These are phyloP conservation scores for Candida pseudoviswanathii DNA, from an alignment of 1,139 yeast species.

Conservation along the genomic window DNA sequence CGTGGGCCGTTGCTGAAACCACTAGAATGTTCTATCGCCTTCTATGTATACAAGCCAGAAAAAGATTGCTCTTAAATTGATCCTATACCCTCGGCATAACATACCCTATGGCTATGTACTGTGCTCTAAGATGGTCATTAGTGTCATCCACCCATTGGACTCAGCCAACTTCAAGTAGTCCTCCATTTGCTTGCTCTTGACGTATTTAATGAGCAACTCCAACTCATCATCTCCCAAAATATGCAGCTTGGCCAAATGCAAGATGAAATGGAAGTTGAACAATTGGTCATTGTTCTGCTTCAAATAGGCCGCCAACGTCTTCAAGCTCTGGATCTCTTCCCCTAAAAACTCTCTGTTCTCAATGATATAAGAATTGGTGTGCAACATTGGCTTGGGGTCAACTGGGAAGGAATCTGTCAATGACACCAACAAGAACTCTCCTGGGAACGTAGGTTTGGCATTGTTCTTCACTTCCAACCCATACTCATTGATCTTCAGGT, in stretches of 20 bases:
- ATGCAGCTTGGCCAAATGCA: constrained; percentile 55
- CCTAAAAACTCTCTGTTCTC: constrained; percentile 81
- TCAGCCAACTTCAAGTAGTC: constrained; percentile 60
- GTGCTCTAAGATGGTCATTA: constrained; percentile 58
- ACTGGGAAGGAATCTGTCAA: constrained; percentile 92
- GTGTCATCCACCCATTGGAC: constrained; percentile 76
- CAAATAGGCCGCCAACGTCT: constrained; percentile 44
- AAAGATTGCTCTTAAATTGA: background rate
- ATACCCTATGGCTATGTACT: constrained; percentile 19
- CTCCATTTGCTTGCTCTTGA: constrained; percentile 37
- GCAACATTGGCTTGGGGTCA: constrained; percentile 54
- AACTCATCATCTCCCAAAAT: constrained; percentile 57
- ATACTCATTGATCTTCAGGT: constrained; percentile 83
- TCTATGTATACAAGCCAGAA: background rate
- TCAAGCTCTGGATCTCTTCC: constrained; percentile 62
- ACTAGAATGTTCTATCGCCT: constrained; percentile 8
- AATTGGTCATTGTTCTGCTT: constrained; percentile 36
- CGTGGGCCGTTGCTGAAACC: constrained; percentile 5
- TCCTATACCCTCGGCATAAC: background rate
- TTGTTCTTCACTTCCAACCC: constrained; percentile 82
- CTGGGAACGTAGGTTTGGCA: constrained; percentile 96
- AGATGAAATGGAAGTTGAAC: constrained; percentile 74
- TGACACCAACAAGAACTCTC: constrained; percentile 85
- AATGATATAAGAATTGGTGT: constrained; percentile 57
- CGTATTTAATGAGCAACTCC: constrained; percentile 45